Evolutionary conservation across 2,329 filamentous ascomycete genomes (phyloP).

Genomic region (Aspergillus ustus): DNA sequence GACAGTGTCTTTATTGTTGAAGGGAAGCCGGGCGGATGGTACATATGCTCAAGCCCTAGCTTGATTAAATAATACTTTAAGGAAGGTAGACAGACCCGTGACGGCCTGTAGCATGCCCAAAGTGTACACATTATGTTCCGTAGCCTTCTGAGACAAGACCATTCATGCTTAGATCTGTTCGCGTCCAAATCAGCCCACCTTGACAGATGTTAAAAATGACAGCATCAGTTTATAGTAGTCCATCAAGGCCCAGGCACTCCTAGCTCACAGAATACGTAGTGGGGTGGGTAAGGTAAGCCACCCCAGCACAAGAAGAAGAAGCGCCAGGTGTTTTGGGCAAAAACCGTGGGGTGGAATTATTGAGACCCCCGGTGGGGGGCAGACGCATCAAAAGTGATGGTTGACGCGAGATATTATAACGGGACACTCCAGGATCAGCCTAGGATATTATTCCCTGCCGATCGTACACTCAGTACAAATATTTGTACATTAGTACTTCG

Average conservation of each 20-base stretch:
- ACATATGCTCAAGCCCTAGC: background rate
- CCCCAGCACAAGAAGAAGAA: background rate
- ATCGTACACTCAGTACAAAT: constrained; percentile 9
- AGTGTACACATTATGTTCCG: background rate
- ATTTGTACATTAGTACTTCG: constrained; percentile 38
- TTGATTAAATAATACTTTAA: background rate
- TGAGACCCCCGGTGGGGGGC: too few relatives aligned
- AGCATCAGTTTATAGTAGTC: background rate
- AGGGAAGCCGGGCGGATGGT: background rate
- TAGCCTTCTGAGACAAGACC: background rate
- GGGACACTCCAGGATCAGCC: constrained; percentile 21
- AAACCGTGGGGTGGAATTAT: background rate
- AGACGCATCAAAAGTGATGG: background rate
- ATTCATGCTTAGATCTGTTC: background rate
- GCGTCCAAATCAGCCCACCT: background rate
- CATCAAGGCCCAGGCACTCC: background rate
- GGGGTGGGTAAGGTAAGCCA: background rate
- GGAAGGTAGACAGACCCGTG: background rate
- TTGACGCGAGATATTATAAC: background rate
- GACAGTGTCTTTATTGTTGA: background rate
- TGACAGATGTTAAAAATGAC: background rate
- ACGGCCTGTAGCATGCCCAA: background rate
- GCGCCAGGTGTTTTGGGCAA: background rate
- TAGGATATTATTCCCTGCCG: constrained; percentile 24
- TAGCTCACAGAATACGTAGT: background rate